phyloP scores from a whole-genome alignment of 345 rosid genomes.

The Gynandropsis gynandra region DNA sequence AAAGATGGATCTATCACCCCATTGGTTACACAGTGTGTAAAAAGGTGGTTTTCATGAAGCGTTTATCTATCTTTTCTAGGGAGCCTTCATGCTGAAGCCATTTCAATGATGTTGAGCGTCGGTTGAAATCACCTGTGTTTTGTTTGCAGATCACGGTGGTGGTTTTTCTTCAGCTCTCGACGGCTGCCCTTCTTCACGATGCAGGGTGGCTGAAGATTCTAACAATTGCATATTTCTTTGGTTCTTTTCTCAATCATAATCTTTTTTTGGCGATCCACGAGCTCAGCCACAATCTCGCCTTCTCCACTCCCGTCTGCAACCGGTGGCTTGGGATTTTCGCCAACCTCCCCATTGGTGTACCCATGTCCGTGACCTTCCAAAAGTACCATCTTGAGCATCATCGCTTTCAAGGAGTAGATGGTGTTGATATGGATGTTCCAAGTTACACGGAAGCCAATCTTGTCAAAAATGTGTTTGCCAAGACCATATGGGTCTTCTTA shows the following conservation, averaged over 20 bases:
- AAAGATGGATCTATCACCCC: too few relatives aligned
- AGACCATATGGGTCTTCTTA: slow-evolving; percentile 65
- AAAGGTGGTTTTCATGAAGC: too few relatives aligned
- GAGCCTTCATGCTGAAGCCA: too few relatives aligned
- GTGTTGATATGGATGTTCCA: slow-evolving; percentile 76
- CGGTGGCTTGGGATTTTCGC: slow-evolving; percentile 88
- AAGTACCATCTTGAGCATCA: slow-evolving; percentile 92
- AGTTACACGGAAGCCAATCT: slow-evolving; percentile 54
- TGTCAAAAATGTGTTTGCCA: slow-evolving; percentile 46
- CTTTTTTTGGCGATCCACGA: slow-evolving; percentile 90
- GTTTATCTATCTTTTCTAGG: too few relatives aligned
- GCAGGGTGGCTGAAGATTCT: slow-evolving; percentile 71
- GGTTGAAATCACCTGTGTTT: too few relatives aligned
- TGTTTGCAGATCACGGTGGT: slow-evolving; percentile 47
- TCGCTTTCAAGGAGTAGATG: slow-evolving; percentile 84
- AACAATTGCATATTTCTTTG: slow-evolving; percentile 62
- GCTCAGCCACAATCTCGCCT: slow-evolving; percentile 87
- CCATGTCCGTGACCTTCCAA: slow-evolving; percentile 85
- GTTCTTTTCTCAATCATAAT: slow-evolving; percentile 84
- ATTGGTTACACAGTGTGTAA: too few relatives aligned
- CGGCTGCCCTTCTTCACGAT: slow-evolving; percentile 51
- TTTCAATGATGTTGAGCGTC: too few relatives aligned
- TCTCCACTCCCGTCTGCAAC: slow-evolving; percentile 67
- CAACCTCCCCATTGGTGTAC: slow-evolving; percentile 81
- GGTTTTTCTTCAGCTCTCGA: slow-evolving; percentile 63